Conservation (phyloP, 257 asterid species). For the Anisodus acutangulus region DNA sequence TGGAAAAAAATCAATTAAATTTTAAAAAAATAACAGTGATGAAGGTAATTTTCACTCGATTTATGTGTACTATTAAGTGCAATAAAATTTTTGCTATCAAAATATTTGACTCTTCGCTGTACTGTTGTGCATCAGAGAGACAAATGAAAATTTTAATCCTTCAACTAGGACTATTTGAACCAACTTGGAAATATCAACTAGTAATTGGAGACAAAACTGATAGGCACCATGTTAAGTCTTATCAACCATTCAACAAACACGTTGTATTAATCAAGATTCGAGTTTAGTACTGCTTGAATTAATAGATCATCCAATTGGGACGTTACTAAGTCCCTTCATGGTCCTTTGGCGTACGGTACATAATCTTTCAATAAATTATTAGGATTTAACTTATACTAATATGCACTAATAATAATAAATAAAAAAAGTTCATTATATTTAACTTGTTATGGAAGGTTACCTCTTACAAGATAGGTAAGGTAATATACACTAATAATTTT, state of each 20-base stretch:
- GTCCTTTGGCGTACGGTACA: not conserved
- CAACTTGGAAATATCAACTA: slow-evolving; percentile 9
- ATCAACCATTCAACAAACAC: not conserved
- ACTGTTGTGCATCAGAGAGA: slow-evolving; percentile 44
- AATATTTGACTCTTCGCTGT: slow-evolving; percentile 46
- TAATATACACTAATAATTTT: too few species aligned
- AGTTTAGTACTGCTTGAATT: not conserved
- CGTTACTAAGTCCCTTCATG: not conserved
- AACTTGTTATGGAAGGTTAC: too few species aligned
- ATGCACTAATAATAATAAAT: too few species aligned
- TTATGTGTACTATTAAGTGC: not conserved
- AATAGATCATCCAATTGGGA: not conserved
- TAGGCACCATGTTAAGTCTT: not conserved
- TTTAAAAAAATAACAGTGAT: not conserved
- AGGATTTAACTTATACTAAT: too few species aligned
- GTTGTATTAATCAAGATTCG: not conserved
- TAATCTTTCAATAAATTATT: not conserved
- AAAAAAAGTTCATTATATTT: too few species aligned
- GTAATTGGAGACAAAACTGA: not conserved
- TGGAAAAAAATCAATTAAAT: not conserved
- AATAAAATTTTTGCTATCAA: not conserved
- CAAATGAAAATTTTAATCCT: slow-evolving; percentile 37
- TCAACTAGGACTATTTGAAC: not conserved
- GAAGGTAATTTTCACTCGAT: not conserved
- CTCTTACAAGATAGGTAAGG: too few species aligned